phyloP scores from a whole-genome alignment of 1,284 basidiomycete genomes.

The Ceratobasidium sp. region DNA sequence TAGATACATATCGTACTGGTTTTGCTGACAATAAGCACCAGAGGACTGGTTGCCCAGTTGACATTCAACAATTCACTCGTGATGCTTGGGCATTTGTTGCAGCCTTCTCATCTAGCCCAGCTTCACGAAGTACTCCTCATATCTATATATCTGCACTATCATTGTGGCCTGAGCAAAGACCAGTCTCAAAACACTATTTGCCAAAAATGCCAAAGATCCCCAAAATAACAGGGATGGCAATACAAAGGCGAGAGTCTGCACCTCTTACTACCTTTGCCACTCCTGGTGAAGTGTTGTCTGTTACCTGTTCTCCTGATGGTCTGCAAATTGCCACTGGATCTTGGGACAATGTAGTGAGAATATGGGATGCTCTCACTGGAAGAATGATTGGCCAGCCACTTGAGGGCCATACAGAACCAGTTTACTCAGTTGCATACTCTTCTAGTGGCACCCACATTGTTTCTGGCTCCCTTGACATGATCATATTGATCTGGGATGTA shows the following conservation, averaged over 20 bases:
- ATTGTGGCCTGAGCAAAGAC: not conserved
- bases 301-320: slow-evolving; percentile 31
- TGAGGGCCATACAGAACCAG: not conserved
- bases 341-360: not conserved
- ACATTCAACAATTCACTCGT: not conserved
- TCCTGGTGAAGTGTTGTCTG: not conserved
- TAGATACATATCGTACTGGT: not conserved
- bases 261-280: not conserved
- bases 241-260: not conserved
- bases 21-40: not conserved
- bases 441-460: not conserved
- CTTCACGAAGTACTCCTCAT: slow-evolving; percentile 21
- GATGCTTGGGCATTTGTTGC: slow-evolving; percentile 3
- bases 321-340: slow-evolving; percentile 6
- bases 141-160: slow-evolving; percentile 10
- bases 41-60: not conserved
- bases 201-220: not conserved
- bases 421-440: slow-evolving; percentile 10
- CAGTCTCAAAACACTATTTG: not conserved
- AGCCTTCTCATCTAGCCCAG: slow-evolving; percentile 4
- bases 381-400: not conserved
- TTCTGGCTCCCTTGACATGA: too few species aligned
- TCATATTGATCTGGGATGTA: slow-evolving; percentile 9
- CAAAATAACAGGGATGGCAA: not conserved
- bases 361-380: slow-evolving; percentile 4